Conservation (phyloP, 2,329 filamentous ascomycete species). For the Berkeleyomyces basicola region DNA sequence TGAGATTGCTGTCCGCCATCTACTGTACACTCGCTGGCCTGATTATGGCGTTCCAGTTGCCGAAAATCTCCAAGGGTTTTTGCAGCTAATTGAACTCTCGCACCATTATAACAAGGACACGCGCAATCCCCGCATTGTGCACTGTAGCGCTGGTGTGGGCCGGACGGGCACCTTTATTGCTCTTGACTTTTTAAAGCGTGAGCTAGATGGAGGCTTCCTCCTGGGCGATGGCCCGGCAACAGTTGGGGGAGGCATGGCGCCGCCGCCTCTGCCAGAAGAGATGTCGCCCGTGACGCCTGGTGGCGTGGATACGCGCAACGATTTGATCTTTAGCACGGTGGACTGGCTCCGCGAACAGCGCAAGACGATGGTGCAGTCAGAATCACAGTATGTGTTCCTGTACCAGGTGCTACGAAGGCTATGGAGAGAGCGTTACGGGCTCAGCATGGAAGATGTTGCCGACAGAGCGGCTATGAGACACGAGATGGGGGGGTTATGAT, state of each 20-base stretch:
- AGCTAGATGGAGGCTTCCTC: constrained; percentile 60
- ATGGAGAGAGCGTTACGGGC: constrained; percentile 49
- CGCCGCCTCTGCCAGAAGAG: constrained; percentile 13
- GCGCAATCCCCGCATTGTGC: constrained; percentile 55
- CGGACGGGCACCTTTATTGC: constrained; percentile 91
- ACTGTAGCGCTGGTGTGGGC: constrained; percentile 85
- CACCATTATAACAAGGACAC: constrained; percentile 34
- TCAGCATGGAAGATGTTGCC: constrained; percentile 6
- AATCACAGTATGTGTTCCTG: constrained; percentile 69
- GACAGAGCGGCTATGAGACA: neutral
- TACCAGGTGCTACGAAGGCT: constrained; percentile 69
- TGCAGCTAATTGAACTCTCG: constrained; percentile 53
- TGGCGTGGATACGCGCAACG: constrained; percentile 21
- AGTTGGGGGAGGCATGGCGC: neutral
- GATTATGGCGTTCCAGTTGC: constrained; percentile 71
- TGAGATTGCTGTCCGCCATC: constrained; percentile 59
- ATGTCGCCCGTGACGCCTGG: constrained; percentile 16
- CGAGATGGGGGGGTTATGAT: neutral
- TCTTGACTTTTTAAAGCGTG: constrained; percentile 75
- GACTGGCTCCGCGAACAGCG: constrained; percentile 71
- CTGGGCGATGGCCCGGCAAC: constrained; percentile 26
- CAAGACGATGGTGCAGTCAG: constrained; percentile 88
- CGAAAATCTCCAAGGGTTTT: constrained; percentile 49
- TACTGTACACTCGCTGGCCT: constrained; percentile 76
- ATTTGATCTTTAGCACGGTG: constrained; percentile 65